Conservation (phyloP, 495 filamentous ascomycete genomes). For the Paragyromitra xinjiangensis region DNA sequence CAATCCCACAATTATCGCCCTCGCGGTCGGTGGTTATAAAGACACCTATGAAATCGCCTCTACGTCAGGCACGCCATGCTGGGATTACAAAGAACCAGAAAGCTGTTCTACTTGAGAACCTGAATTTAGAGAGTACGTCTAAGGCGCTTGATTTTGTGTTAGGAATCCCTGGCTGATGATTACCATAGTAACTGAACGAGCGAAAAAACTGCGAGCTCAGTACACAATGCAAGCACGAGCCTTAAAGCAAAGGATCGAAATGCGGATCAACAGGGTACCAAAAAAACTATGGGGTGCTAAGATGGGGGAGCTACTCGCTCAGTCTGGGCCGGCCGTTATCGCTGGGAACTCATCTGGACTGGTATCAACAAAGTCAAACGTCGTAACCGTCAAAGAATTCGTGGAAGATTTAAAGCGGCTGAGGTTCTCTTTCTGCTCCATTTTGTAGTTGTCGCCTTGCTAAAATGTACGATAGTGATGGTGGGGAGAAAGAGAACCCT, state of each 20-base stretch:
- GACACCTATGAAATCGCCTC: constrained; percentile 54
- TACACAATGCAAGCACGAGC: constrained; percentile 87
- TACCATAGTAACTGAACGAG: constrained; percentile 82
- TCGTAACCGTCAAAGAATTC: constrained; percentile 42
- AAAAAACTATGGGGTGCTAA: constrained; percentile 77
- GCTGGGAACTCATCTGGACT: constrained; percentile 9
- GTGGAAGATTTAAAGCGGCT: constrained; percentile 55
- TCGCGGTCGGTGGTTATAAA: constrained; percentile 33
- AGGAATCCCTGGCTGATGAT: constrained; percentile 9
- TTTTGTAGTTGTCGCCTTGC: constrained; percentile 34
- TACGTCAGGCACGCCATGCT: constrained; percentile 54
- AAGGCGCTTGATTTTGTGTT: constrained; percentile 6
- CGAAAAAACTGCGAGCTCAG: constrained; percentile 87
- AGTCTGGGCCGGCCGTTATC: constrained; percentile 32
- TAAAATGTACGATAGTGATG: constrained; percentile 51
- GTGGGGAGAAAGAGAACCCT: constrained; percentile 41
- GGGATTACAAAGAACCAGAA: constrained; percentile 81
- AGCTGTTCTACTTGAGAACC: constrained; percentile 87
- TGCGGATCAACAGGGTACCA: constrained; percentile 93
- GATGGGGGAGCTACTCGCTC: constrained; percentile 77
- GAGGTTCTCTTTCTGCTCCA: constrained; percentile 52
- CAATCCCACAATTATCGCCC: constrained; percentile 45
- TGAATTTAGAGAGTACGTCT: constrained; percentile 86
- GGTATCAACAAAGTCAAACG: constrained; percentile 34
- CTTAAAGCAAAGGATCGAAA: constrained; percentile 85